phyloP scores from a whole-genome alignment of 129 eudicot species.

The Flaveria sonorensis region DNA sequence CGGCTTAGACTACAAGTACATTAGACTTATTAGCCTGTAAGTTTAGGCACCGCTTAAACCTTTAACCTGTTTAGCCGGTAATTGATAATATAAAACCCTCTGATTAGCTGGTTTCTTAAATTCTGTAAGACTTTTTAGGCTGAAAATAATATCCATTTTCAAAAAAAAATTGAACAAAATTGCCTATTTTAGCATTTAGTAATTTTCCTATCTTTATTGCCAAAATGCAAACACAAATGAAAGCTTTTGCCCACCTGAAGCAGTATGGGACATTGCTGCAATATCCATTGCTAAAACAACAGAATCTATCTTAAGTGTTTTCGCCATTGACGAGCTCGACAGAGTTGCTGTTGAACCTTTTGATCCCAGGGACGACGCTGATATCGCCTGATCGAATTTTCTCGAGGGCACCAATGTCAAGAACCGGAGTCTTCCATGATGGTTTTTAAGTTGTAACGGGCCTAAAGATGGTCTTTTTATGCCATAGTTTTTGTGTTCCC shows the following conservation, averaged over 20 bases:
- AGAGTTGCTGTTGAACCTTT: neutral
- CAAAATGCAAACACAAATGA: neutral
- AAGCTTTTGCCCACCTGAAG: conserved; percentile 10
- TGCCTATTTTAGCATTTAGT: no score
- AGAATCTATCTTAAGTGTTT: neutral
- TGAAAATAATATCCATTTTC: no score
- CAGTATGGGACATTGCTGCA: conserved; percentile 22
- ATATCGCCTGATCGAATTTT: conserved; percentile 22
- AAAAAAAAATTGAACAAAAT: no score
- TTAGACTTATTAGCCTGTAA: no score
- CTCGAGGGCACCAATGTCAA: conserved; percentile 5
- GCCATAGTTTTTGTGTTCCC: conserved; percentile 11
- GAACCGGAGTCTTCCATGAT: conserved; percentile 14
- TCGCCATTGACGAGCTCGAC: conserved; percentile 21
- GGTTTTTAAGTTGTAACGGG: conserved; percentile 9
- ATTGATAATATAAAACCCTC: no score
- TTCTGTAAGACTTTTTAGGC: no score
- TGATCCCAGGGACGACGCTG: conserved; percentile 17
- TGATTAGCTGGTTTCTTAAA: no score
- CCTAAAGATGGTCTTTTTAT: conserved; percentile 18
- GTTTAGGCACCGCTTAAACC: no score
- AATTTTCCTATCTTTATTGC: no score
- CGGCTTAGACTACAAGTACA: no score
- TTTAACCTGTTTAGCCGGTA: no score
- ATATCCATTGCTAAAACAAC: conserved; percentile 25